Evolutionary conservation across 306 rosid genomes (phyloP), one percentile per base, ranked within the genome.

Genomic region (Comarum palustre): DNA sequence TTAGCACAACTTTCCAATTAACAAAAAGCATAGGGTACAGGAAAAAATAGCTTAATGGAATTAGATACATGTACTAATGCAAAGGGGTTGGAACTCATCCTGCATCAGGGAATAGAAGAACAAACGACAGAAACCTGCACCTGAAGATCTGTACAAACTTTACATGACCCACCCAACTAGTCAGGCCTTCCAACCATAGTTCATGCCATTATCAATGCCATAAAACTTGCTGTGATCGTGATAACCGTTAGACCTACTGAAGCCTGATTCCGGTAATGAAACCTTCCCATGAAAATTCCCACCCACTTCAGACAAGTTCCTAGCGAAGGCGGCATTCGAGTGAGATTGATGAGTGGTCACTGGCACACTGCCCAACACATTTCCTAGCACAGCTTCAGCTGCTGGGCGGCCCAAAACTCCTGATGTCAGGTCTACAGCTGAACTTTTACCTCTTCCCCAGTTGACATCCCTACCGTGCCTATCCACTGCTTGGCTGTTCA

Each of bases 401-500:
- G 62, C n/a, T 39, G 74, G 19, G 71, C 17, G 13, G 10, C 61
- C 71, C 48, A 25, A 46, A 39, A 39, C 43, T 66, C 74, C 34
- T 22, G 78, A 31, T 8, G 70, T 75, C 65, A 27, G 0, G 50
- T 68, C 68, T 20, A 63, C 19, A 3, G 58, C 76, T 47, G 72
- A 47, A 68, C 59, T 12, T 68, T 25, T 67, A 45, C 39, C 8
- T 25, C 59, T 68, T 1, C 58, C 36, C 72, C 42, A 17, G 59
- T 16, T 46, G 42, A 31, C 58, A 6, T 41, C 73, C 25, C 29
- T 52, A 22, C 10, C 70, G 15, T 27, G 46, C 54, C 41, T 45
- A 25, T 76, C 48, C 25, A 27, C 59, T 38, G 73, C 24, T 34
- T 8, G 43, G 25, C 76, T 80, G 63, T 74, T 69, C 51, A 79